phyloP scores from a whole-genome alignment of 257 asterid species.

The Knoxia roxburghii region DNA sequence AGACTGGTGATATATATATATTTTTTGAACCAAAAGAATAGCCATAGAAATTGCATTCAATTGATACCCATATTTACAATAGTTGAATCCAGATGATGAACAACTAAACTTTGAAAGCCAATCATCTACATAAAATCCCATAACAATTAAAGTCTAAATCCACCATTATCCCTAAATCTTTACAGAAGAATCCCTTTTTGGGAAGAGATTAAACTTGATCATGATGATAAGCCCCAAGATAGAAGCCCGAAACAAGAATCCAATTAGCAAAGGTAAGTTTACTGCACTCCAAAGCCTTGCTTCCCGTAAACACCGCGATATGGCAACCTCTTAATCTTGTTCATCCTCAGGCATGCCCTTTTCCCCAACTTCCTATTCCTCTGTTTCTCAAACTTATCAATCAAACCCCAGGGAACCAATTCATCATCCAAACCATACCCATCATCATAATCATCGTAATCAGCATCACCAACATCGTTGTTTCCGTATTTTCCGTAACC shows the following conservation, averaged over 20 bases:
- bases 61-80: conserved; percentile 14
- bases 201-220: neutral
- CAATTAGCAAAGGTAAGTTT: conserved; percentile 17
- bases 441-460: conserved; percentile 25
- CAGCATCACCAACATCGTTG: conserved; percentile 16
- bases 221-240: too few relatives aligned
- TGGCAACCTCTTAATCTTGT: conserved; percentile 46
- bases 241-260: neutral
- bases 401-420: conserved; percentile 60
- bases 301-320: conserved; percentile 42
- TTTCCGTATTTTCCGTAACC: conserved; percentile 10
- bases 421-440: conserved; percentile 54
- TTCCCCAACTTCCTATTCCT: conserved; percentile 72
- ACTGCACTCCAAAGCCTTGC: conserved; percentile 46
- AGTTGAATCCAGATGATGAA: conserved; percentile 5
- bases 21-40: too few relatives aligned
- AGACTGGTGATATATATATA: too few relatives aligned
- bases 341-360: conserved; percentile 41
- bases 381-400: conserved; percentile 56
- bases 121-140: neutral
- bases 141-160: conserved; percentile 1
- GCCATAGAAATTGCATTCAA: too few relatives aligned
- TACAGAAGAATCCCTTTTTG: conserved; percentile 10
- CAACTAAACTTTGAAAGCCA: neutral
- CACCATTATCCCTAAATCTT: conserved; percentile 18